phyloP scores from a whole-genome alignment of 2,329 filamentous ascomycete species.

The Pseudogymnoascus sp. region DNA sequence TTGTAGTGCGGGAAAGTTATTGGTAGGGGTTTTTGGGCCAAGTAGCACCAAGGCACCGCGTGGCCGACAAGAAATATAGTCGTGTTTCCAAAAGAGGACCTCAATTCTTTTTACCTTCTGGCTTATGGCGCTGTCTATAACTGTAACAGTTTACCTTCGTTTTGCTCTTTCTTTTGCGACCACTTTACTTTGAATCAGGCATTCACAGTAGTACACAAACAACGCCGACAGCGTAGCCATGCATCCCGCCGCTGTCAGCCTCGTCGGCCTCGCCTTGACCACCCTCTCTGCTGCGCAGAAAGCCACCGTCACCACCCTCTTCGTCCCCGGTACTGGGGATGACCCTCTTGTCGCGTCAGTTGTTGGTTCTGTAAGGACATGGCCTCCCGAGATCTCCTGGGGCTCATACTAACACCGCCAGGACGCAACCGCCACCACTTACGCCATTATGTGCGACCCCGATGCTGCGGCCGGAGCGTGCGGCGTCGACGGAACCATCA shows the following conservation, averaged over 20 bases:
- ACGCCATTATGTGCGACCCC: slow-evolving; percentile 16
- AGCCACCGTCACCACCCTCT: slow-evolving; percentile 17
- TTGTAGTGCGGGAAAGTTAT: not conserved
- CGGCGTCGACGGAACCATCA: slow-evolving; percentile 13
- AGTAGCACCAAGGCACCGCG: slow-evolving; percentile 2
- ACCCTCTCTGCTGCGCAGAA: slow-evolving; percentile 18
- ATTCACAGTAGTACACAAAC: not conserved
- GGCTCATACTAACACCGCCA: slow-evolving; percentile 10
- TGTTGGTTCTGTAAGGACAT: slow-evolving; percentile 16
- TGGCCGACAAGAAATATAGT: slow-evolving; percentile 2
- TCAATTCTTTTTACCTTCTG: slow-evolving; percentile 4
- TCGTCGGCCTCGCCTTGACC: slow-evolving; percentile 19
- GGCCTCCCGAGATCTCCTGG: not conserved
- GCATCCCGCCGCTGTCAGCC: slow-evolving; percentile 14
- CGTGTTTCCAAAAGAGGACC: not conserved
- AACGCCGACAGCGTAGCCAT: slow-evolving; percentile 16
- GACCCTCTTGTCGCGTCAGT: slow-evolving; percentile 18
- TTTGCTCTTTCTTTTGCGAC: not conserved
- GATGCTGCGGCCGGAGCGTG: slow-evolving; percentile 13
- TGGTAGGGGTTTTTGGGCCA: slow-evolving; percentile 2
- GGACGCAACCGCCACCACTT: slow-evolving; percentile 21
- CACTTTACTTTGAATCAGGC: not conserved
- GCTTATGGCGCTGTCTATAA: not conserved
- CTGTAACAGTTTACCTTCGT: not conserved
- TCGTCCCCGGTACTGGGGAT: slow-evolving; percentile 17